These are phyloP conservation scores for Nidularia pulvinata DNA, from an alignment of 768 basidiomycete genomes.

Conservation along the genomic window DNA sequence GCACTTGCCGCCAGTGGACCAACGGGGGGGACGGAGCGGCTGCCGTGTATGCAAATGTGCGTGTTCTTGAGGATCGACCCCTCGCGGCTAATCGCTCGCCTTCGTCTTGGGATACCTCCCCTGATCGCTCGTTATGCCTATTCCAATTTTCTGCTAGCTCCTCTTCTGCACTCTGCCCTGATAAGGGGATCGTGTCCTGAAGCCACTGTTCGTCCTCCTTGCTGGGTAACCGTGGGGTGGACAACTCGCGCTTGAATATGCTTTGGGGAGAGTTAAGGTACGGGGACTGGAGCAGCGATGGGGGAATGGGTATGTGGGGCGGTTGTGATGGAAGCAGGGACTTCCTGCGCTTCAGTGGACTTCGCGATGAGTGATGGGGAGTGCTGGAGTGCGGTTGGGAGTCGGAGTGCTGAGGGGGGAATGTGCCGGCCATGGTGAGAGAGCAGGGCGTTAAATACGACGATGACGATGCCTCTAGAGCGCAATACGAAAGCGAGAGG, in stretches of 20 bases:
- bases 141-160: neutral
- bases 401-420: neutral
- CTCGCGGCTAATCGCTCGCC: too few relatives aligned
- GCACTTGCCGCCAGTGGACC: constrained; percentile 11
- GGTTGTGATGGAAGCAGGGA: constrained; percentile 34
- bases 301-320: constrained; percentile 51
- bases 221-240: constrained; percentile 34
- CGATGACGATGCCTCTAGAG: too few relatives aligned
- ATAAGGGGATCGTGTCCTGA: constrained; percentile 58
- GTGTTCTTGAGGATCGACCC: neutral
- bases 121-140: neutral
- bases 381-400: constrained; percentile 1
- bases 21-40: constrained; percentile 19
- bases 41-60: neutral
- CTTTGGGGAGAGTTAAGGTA: constrained; percentile 50
- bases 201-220: constrained; percentile 61
- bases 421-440: neutral
- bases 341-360: constrained; percentile 19
- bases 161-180: constrained; percentile 1
- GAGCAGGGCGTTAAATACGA: too few relatives aligned
- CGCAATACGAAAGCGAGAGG: too few relatives aligned
- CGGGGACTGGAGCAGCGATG: constrained; percentile 54
- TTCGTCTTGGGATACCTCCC: neutral
- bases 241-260: constrained; percentile 39
- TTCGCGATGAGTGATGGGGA: too few relatives aligned